These are phyloP conservation scores for Actinidia chinensis DNA, from an alignment of 179 eudicot genomes.

Conservation along the genomic window DNA sequence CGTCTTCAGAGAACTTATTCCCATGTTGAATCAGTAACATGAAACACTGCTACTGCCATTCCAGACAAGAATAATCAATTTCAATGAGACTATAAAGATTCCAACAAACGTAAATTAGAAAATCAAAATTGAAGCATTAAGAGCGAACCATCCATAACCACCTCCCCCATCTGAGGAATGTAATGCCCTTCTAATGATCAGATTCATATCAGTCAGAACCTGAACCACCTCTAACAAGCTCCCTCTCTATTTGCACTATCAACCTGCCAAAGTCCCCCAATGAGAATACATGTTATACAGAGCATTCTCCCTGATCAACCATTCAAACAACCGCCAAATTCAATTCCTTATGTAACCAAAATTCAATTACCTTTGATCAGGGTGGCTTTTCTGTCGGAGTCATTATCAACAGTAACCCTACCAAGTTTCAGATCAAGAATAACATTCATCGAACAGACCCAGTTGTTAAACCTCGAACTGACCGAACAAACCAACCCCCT, in stretches of 20 bases:
- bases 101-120: not conserved
- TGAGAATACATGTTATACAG: not conserved
- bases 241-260: slow-evolving; percentile 85
- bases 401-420: slow-evolving; percentile 87
- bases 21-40: slow-evolving; percentile 87
- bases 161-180: slow-evolving; percentile 86
- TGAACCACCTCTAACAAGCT: slow-evolving; percentile 90
- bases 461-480: not conserved
- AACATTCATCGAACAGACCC: slow-evolving; percentile 10
- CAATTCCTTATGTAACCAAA: not conserved
- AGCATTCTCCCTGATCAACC: not conserved
- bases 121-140: not conserved
- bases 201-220: slow-evolving; percentile 71
- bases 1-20: slow-evolving; percentile 62
- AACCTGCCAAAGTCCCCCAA: slow-evolving; percentile 39
- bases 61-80: slow-evolving; percentile 16
- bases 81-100: not conserved
- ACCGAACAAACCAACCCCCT: slow-evolving; percentile 15
- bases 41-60: slow-evolving; percentile 69
- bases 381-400: slow-evolving; percentile 57
- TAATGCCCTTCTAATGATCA: slow-evolving; percentile 67
- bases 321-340: not conserved
- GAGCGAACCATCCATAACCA: slow-evolving; percentile 86
- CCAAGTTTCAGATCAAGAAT: slow-evolving; percentile 23
- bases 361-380: slow-evolving; percentile 65